A percentile compares a stretch with the other conserved stretches of the same genome.
Conservation (phyloP, 2,329 filamentous ascomycete species). For the Herpotrichia juniperi region DNA sequence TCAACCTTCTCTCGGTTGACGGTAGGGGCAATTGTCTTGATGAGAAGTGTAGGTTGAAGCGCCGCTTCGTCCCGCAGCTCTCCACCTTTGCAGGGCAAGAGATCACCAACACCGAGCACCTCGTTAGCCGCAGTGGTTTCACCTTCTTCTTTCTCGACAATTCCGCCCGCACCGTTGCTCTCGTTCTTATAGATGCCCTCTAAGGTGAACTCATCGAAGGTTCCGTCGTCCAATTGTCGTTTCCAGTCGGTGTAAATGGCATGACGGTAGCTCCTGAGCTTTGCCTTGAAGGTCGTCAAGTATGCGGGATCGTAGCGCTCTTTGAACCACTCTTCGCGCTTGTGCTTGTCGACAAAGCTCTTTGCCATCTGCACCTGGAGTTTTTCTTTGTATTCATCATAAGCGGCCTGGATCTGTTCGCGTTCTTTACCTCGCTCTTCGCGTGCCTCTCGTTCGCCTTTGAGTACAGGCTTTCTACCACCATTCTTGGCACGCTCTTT, state of each 20-base stretch:
- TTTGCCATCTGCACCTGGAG: slow-evolving; percentile 78
- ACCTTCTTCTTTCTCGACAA: slow-evolving; percentile 93
- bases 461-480: slow-evolving; percentile 68
- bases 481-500: slow-evolving; percentile 74
- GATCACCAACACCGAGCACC: slow-evolving; percentile 88
- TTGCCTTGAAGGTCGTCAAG: slow-evolving; percentile 73
- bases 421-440: slow-evolving; percentile 82
- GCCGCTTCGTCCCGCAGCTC: slow-evolving; percentile 90
- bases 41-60: slow-evolving; percentile 88
- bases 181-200: slow-evolving; percentile 95
- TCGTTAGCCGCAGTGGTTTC: slow-evolving; percentile 91
- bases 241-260: slow-evolving; percentile 87
- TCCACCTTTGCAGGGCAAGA: slow-evolving; percentile 81
- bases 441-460: slow-evolving; percentile 68
- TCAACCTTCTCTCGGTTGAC: slow-evolving; percentile 94
- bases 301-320: slow-evolving; percentile 90
- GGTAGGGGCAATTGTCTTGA: slow-evolving; percentile 97
- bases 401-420: slow-evolving; percentile 74
- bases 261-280: slow-evolving; percentile 80
- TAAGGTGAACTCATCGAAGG: slow-evolving; percentile 92
- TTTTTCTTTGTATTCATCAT: slow-evolving; percentile 70
- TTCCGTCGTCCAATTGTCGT: slow-evolving; percentile 79
- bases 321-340: slow-evolving; percentile 96
- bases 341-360: slow-evolving; percentile 88
- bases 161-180: slow-evolving; percentile 81